Percentiles rank a stretch among this genome's conserved stretches.
Conservation (phyloP, 2,329 filamentous ascomycete genomes). For the Trichoderma sp. region DNA sequence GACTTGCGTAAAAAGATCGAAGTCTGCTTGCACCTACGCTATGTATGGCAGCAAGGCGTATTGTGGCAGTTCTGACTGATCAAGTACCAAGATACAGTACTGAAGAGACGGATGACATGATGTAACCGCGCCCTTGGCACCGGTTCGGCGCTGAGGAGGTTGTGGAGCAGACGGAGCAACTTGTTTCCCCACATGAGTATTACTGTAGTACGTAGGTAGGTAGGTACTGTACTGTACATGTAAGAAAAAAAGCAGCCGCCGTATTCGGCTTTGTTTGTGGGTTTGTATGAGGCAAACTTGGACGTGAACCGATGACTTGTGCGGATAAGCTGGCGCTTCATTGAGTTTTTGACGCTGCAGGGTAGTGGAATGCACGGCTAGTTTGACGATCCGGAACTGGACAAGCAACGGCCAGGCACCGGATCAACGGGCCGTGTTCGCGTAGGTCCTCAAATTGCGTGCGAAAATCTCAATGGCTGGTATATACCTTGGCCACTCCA, state of each 20-base stretch:
- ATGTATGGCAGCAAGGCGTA: neutral
- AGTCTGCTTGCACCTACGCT: neutral
- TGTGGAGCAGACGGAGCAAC: constrained; percentile 4
- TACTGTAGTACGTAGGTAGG: no score
- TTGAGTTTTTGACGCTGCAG: neutral
- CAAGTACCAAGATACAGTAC: no score
- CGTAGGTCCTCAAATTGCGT: neutral
- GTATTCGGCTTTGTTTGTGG: neutral
- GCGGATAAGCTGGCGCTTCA: neutral
- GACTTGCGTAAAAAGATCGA: neutral
- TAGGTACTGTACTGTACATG: no score
- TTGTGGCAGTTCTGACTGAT: neutral
- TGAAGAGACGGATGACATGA: neutral
- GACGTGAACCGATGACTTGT: neutral
- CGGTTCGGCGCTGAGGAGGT: constrained; percentile 10
- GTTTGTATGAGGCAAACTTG: neutral
- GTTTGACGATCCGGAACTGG: neutral
- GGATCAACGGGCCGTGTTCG: constrained; percentile 1
- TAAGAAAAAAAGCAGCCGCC: neutral
- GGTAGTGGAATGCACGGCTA: neutral
- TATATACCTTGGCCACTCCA: neutral
- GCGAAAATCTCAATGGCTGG: neutral
- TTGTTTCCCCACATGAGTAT: constrained; percentile 13
- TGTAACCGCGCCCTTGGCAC: constrained; percentile 7
- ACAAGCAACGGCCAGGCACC: neutral